Evolutionary conservation across 495 filamentous ascomycete species (phyloP), one percentile per base, ranked within the genome.

Genomic region (Neurospora sublineolata): DNA sequence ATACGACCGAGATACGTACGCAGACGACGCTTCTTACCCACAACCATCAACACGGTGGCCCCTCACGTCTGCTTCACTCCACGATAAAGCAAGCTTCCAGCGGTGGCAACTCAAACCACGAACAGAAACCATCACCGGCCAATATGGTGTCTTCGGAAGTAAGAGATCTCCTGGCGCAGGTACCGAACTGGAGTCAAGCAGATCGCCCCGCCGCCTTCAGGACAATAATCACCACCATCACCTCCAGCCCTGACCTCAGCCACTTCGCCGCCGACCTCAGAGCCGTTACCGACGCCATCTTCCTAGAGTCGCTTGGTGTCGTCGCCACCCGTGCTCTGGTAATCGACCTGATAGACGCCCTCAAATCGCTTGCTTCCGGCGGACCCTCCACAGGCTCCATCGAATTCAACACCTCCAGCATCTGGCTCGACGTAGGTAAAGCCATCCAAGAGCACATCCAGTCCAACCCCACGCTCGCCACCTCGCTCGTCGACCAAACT

Each of bases 401-500:
- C 3, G 8, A 44, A 10, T 0, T 18, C 41, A 44, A n/a, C 0
- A 44, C 41, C 69, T 72, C 83, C 40, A 85, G 91, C 68, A 80
- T 90, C 44, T 88, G 88, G 79, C 89, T 94, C 73, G 86, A 87
- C 73, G 88, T 92, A 40, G 92, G 91, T 71, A 85, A 87, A 71
- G 86, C 90, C 75, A 87, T 91, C 37, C 83, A 94, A 42, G 83
- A 85, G 60, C 82, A 88, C 42, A 86, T 97, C 38, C 83, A 86
- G 71, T 70, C 87, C 20, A 73, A 68, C 68, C 37, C 72, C 5
- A 46, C 79, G 16, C 77, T 68, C 86, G 87, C 77, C 84, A 90
- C 75, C 83, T 91, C 71, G 4, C 93, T 92, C 5, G 92, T 92
- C 76, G 96, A 98, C 80, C 93, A 97, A 80, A 89, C 91, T 72